Evolutionary conservation across 176 grass and related monocot genomes (phyloP), one percentile per base, ranked within the genome.

Genomic region (Hsuehochloa calcarea): DNA sequence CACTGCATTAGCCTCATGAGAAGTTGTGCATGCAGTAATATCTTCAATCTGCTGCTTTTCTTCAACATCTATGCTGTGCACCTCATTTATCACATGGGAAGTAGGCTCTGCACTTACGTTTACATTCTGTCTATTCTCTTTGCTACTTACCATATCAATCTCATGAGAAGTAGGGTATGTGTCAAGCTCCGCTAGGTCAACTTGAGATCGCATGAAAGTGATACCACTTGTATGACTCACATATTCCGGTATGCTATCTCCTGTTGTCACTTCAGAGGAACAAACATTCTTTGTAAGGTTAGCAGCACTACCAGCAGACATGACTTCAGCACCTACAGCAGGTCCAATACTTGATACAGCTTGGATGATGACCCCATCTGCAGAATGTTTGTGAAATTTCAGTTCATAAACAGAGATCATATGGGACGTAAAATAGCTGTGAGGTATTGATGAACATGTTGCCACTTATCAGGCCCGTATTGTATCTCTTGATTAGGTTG

Each of bases 21-120:
- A 10, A 63, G 35, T 15, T 3, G 70, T 8, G 68, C 77, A 29
- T 82, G 31, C 27, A 39, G 43, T 22, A 22, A 27, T 37, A 23
- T 77, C 79, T 77, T 77, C 74, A 45, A 27, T 60, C 15, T 82
- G 71, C 4, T 27, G 70, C 27, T 82, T 82, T 77, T 85, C 78
- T 26, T 81, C 78, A 64, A 81, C 5, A 27, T 64, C 78, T 51
- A 70, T 19, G 16, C 45, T 31, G 15, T 23, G 22, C 51, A 50
- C n/a, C 41, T 80, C 47, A 59, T 56, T 27, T 67, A 4, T 13
- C 49, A 80, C 76, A 50, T 8, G 3, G 50, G 46, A 78, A 31
- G 58, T 39, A 78, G 51, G 8, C 29, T 68, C 39, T 39, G 69
- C 17, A 74, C 3, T 37, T 27, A 12, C 12, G 23, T 74, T 40